phyloP scores from a whole-genome alignment of 2,329 filamentous ascomycete species.

The Corinectria fuckeliana region DNA sequence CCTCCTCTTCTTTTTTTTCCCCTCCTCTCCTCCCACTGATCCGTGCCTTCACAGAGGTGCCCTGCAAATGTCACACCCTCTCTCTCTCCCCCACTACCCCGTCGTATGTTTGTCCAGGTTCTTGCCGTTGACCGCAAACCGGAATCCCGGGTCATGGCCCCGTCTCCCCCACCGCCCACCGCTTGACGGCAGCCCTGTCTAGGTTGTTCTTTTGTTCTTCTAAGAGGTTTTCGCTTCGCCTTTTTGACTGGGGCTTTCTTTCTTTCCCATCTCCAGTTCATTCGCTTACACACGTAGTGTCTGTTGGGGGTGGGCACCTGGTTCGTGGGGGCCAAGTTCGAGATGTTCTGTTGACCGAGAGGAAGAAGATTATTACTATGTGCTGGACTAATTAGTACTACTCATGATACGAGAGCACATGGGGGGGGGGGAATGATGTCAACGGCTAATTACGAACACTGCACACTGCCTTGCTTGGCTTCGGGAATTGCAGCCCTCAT shows the following conservation, averaged over 20 bases:
- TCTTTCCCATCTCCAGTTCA: neutral
- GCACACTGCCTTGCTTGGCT: conserved; percentile 3
- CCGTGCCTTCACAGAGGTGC: neutral
- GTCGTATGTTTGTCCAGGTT: conserved; percentile 23
- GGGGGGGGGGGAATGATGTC: neutral
- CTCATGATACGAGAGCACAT: neutral
- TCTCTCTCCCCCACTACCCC: conserved; percentile 4
- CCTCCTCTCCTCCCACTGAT: no score
- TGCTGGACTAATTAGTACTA: no score
- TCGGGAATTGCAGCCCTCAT: conserved; percentile 13
- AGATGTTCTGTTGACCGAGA: neutral
- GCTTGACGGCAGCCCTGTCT: conserved; percentile 4
- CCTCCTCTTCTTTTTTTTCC: no score
- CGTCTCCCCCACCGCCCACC: conserved; percentile 11
- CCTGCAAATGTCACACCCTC: neutral
- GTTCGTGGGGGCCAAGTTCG: neutral
- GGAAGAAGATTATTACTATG: no score
- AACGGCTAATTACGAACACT: conserved; percentile 9
- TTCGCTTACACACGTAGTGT: conserved; percentile 8
- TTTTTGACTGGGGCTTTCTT: neutral
- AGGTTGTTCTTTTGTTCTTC: conserved; percentile 9
- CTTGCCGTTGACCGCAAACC: conserved; percentile 17
- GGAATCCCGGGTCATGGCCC: conserved; percentile 24
- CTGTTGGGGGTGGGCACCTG: neutral
- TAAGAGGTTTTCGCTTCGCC: neutral